Percentiles rank a stretch among this genome's conserved stretches.
Conservation (phyloP, 2,329 filamentous ascomycete genomes). For the Nemania abortiva region DNA sequence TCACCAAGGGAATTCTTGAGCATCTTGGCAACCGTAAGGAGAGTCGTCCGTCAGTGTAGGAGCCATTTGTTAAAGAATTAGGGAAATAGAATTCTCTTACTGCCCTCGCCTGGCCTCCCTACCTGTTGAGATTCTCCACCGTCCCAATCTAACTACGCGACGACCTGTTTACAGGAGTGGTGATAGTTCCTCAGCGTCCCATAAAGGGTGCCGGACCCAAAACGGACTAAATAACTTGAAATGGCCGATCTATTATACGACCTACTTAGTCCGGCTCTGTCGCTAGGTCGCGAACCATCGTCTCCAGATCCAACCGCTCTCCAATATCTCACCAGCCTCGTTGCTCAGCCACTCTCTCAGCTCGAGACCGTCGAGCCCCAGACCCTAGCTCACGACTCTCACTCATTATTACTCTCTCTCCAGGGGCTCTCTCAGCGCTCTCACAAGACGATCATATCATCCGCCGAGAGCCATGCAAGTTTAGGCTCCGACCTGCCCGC, state of each 20-base stretch:
- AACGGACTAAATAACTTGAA: background rate
- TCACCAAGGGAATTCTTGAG: background rate
- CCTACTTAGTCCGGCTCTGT: conserved; percentile 73
- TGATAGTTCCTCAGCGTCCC: background rate
- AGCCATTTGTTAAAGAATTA: background rate
- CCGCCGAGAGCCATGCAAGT: conserved; percentile 80
- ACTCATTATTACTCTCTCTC: conserved; percentile 83
- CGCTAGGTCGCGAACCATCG: conserved; percentile 56
- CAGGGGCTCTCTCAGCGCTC: conserved; percentile 92
- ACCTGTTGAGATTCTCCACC: background rate
- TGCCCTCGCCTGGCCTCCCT: background rate
- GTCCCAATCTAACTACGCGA: background rate
- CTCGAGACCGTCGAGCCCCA: conserved; percentile 82
- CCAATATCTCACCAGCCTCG: conserved; percentile 81
- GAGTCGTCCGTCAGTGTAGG: background rate
- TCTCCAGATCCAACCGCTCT: conserved; percentile 66
- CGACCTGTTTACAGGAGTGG: background rate
- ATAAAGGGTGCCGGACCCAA: background rate
- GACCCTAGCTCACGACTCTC: conserved; percentile 81
- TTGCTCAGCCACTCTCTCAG: conserved; percentile 79
- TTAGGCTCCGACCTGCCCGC: conserved; percentile 78
- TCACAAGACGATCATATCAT: conserved; percentile 84
- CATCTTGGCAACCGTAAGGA: conserved; percentile 1
- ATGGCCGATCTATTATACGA: conserved; percentile 83
- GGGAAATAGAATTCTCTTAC: conserved; percentile 12